A percentile compares a stretch with the other conserved stretches of the same genome.
Conservation (phyloP, 2,329 filamentous ascomycete genomes). For the Cytospora paraplurivora region DNA sequence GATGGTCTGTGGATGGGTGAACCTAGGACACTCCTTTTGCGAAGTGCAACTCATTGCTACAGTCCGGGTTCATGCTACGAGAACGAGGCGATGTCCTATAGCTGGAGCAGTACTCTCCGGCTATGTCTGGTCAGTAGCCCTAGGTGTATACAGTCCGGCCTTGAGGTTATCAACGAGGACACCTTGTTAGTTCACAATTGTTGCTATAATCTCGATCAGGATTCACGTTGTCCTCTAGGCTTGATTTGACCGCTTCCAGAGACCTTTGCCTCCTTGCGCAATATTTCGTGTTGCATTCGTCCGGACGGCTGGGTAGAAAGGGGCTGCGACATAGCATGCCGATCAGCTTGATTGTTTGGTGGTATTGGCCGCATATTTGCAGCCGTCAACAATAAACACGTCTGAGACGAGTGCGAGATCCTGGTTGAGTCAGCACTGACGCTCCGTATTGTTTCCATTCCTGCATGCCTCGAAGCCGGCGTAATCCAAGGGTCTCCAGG, state of each 20-base stretch:
- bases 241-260: too few species aligned
- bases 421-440: background rate
- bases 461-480: background rate
- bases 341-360: conserved; percentile 12
- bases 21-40: background rate
- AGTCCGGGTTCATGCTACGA: background rate
- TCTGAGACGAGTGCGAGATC: background rate
- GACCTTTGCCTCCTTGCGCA: conserved; percentile 6
- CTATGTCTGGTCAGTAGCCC: too few species aligned
- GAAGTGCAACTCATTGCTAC: background rate
- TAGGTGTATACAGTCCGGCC: too few species aligned
- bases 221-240: background rate
- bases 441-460: background rate
- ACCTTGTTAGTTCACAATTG: too few species aligned
- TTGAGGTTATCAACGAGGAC: too few species aligned
- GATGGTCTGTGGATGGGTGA: background rate
- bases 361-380: conserved; percentile 13
- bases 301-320: conserved; percentile 7
- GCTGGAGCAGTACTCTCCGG: too few species aligned
- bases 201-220: too few species aligned
- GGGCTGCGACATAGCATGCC: conserved; percentile 10
- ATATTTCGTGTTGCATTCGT: conserved; percentile 13
- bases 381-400: conserved; percentile 7
- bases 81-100: background rate
- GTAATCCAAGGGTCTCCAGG: background rate